Base-by-base conservation (phyloP, 495 filamentous ascomycete genomes). In the Apiosordaria backusii region DNA sequence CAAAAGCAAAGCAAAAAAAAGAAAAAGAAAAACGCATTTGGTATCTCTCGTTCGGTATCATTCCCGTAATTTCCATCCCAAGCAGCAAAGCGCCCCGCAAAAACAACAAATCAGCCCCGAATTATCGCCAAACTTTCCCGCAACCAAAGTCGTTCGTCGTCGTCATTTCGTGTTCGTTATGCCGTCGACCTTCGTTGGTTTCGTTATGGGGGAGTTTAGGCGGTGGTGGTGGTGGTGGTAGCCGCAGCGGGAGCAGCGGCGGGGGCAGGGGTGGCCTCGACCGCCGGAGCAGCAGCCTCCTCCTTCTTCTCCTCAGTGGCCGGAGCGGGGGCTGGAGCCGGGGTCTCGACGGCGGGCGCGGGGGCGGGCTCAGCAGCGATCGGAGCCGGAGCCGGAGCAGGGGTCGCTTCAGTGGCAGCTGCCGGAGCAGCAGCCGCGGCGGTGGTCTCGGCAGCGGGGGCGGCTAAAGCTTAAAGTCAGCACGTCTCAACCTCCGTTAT, bases 221-320 rank as follows among this genome's bases (percentile, higher is more conserved):
- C 69, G 25, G 63, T 24, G 18, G 63, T 55, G 26, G 63, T 40
- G 35, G 68, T 54, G n/a, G 66, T 19, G 26, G 70, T 57, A 23
- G 68, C 22, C 25, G 67, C 63, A n/a, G 66, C 61, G 50, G 71
- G 58, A 19, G 68, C 21, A 16, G 66, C 64, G 5, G 63, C 45
- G 4, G 54, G 19, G 22, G 64, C 60, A 22, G 65, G 65, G 3
- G 70, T 50, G 22, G 67, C 52, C 52, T 67, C 60, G 16, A 68
- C 25, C 25, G 66, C 65, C 9, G 71, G 58, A n/a, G 67, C 40
- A 21, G 67, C 67, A 9, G 69, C 6, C 4, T 62, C 67, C 55
- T 70, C 69, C 67, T 70, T 57, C 67, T 71, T 63, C 58, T 69
- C 61, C 66, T 69, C 69, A 26, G 52, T 58, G 45, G 66, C 53